phyloP scores from a whole-genome alignment of 1,284 basidiomycete genomes.

The Sporisorium reilianum region DNA sequence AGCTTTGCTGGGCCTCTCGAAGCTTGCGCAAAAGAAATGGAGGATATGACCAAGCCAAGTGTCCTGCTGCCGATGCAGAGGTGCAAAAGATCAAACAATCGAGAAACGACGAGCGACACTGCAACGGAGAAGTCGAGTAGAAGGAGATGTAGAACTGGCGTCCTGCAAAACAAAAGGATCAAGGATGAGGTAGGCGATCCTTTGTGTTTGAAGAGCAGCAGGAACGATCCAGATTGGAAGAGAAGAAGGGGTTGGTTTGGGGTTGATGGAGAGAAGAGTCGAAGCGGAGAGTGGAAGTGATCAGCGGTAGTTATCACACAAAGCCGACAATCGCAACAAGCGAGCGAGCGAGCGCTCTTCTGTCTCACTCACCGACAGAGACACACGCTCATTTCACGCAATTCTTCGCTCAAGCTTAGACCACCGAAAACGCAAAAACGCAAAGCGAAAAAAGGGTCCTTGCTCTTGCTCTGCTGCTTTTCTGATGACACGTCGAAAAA shows the following conservation, averaged over 20 bases:
- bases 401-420: slow-evolving; percentile 1
- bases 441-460: slow-evolving; percentile 3
- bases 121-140: not conserved
- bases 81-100: not conserved
- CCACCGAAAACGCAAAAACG: too few species aligned
- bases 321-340: not conserved
- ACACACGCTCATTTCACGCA: not conserved
- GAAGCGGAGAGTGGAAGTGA: not conserved
- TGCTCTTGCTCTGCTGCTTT: too few species aligned
- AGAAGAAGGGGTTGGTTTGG: not conserved
- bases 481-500: too few species aligned
- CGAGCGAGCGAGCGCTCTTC: not conserved
- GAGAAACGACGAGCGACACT: not conserved
- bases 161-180: slow-evolving; percentile 26
- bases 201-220: slow-evolving; percentile 27
- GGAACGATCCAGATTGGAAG: slow-evolving; percentile 27
- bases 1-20: not conserved
- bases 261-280: slow-evolving; percentile 1
- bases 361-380: not conserved
- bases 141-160: slow-evolving; percentile 13
- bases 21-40: not conserved
- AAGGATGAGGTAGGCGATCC: slow-evolving; percentile 6
- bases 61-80: not conserved
- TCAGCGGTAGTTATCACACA: too few species aligned
- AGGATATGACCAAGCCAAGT: not conserved